Conservation (phyloP, 2,329 filamentous ascomycete species). For the Cladosporium velox region DNA sequence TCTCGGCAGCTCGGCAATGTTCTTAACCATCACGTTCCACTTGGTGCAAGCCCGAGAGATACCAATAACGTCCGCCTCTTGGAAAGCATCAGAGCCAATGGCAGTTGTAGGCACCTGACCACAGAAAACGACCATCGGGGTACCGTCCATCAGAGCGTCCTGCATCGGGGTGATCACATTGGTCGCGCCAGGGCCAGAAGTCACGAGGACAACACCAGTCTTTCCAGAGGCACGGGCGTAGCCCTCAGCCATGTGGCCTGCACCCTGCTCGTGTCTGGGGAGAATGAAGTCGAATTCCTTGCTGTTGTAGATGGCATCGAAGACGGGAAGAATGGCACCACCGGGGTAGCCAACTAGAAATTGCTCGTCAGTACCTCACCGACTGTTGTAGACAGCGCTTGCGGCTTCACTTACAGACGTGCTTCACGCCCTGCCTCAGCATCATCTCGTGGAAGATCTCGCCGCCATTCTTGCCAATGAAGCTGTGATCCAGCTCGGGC, state of each 20-base stretch:
- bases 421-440: slow-evolving; percentile 86
- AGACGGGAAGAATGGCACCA: slow-evolving; percentile 94
- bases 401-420: slow-evolving; percentile 73
- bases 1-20: slow-evolving; percentile 85
- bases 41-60: slow-evolving; percentile 96
- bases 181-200: slow-evolving; percentile 92
- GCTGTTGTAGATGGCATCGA: slow-evolving; percentile 98
- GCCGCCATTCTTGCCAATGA: slow-evolving; percentile 92
- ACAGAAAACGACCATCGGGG: slow-evolving; percentile 91
- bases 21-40: slow-evolving; percentile 99
- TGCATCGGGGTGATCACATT: slow-evolving; percentile 97
- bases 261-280: slow-evolving; percentile 94
- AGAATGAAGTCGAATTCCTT: slow-evolving; percentile 95
- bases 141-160: slow-evolving; percentile 92
- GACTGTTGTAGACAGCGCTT: not conserved
- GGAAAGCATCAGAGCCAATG: slow-evolving; percentile 95
- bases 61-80: slow-evolving; percentile 91
- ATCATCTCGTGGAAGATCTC: slow-evolving; percentile 99
- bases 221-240: slow-evolving; percentile 92
- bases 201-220: slow-evolving; percentile 94
- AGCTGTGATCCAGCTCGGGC: slow-evolving; percentile 59
- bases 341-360: slow-evolving; percentile 71
- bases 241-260: slow-evolving; percentile 97
- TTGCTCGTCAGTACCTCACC: slow-evolving; percentile 21
- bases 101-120: slow-evolving; percentile 88